phyloP scores from a whole-genome alignment of 805 yeast genomes.

The Wickerhamiella vanderwaltii region DNA sequence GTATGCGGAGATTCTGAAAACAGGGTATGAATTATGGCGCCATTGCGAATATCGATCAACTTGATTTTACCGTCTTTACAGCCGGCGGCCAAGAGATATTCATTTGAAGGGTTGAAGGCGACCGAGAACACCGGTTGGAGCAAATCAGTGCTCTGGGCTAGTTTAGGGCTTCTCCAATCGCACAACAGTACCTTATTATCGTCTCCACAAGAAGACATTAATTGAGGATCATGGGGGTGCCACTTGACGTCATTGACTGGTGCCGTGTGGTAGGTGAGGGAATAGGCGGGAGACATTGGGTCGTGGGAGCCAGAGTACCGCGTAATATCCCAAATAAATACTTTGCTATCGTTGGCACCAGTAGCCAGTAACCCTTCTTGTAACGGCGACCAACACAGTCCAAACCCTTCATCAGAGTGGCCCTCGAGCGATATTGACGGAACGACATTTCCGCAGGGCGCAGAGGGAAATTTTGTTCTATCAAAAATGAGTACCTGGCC shows the following conservation, averaged over 20 bases:
- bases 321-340: conserved; percentile 57
- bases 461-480: conserved; percentile 65
- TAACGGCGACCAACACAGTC: conserved; percentile 61
- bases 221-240: conserved; percentile 47
- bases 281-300: conserved; percentile 19
- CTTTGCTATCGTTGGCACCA: conserved; percentile 51
- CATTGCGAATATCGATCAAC: conserved; percentile 54
- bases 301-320: conserved; percentile 27
- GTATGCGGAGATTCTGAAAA: conserved; percentile 32
- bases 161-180: conserved; percentile 6
- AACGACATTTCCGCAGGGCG: conserved; percentile 30
- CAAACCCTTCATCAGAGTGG: conserved; percentile 40
- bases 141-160: neutral
- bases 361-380: conserved; percentile 48
- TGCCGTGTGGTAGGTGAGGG: conserved; percentile 27
- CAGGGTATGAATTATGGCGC: conserved; percentile 22
- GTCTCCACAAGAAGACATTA: conserved; percentile 61
- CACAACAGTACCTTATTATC: conserved; percentile 23
- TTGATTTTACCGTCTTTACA: conserved; percentile 43
- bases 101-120: conserved; percentile 46
- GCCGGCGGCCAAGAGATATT: conserved; percentile 54
- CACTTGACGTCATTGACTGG: conserved; percentile 68
- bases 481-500: conserved; percentile 65
- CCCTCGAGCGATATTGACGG: conserved; percentile 42
- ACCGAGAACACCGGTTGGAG: conserved; percentile 27